Evolutionary conservation across 2,329 filamentous ascomycete genomes (phyloP).

Genomic region (Calonectria fujianensis): DNA sequence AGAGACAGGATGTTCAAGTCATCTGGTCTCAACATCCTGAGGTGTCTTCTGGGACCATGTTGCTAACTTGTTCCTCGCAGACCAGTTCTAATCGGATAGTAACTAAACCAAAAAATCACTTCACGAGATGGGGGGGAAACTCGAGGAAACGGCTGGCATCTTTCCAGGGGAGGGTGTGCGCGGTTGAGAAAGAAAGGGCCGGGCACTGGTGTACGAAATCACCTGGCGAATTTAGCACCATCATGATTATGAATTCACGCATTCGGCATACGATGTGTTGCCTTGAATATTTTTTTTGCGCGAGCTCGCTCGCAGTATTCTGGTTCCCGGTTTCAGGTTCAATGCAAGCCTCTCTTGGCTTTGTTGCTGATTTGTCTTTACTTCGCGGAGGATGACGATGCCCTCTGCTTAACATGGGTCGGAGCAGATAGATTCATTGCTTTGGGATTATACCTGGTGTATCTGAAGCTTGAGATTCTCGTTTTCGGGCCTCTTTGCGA

Average conservation of each 20-base stretch:
- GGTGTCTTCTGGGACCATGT: not conserved
- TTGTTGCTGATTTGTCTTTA: not conserved
- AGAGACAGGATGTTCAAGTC: not conserved
- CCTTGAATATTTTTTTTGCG: slow-evolving; percentile 21
- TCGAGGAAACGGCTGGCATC: slow-evolving; percentile 26
- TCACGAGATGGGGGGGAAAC: slow-evolving; percentile 31
- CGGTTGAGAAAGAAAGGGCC: slow-evolving; percentile 30
- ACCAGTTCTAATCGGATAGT: slow-evolving; percentile 49
- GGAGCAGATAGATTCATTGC: slow-evolving; percentile 15
- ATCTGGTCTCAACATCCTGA: not conserved
- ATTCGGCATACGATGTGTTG: slow-evolving; percentile 41
- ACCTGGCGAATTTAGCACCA: slow-evolving; percentile 53
- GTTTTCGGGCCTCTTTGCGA: not conserved
- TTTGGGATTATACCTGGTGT: slow-evolving; percentile 8
- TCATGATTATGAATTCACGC: slow-evolving; percentile 54
- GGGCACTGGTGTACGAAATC: slow-evolving; percentile 38
- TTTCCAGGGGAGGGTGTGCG: slow-evolving; percentile 29
- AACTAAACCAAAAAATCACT: slow-evolving; percentile 19
- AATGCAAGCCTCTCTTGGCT: not conserved
- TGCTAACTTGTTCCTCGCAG: slow-evolving; percentile 42
- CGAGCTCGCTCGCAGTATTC: slow-evolving; percentile 18
- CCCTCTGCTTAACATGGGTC: not conserved
- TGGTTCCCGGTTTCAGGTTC: slow-evolving; percentile 16
- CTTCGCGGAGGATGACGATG: not conserved
- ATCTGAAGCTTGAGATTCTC: not conserved